Base-by-base conservation (phyloP, 2,329 filamentous ascomycete species). In the Cryphonectria radicalis region DNA sequence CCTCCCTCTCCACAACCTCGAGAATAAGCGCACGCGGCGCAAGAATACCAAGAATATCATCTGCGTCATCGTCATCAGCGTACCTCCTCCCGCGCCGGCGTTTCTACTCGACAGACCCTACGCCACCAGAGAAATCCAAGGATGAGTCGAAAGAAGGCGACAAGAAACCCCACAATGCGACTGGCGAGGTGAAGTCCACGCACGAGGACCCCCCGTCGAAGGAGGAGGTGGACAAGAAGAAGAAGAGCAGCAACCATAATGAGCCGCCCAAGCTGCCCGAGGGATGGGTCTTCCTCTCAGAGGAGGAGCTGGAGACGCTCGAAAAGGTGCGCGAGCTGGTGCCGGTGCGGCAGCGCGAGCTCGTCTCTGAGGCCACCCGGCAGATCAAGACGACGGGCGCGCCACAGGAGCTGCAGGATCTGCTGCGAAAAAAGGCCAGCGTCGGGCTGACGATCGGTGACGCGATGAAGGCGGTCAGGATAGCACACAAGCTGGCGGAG, bases 341-440 rank as follows among this genome's bases (percentile, higher is more conserved):
- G 70, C 91, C 92, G 10, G 83, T 86, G 69, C 84, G 85, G n/a
- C 90, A 93, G 80, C 84, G 84, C 55, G 81, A 88, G 66, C 82
- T 86, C 32, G 80, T 94, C 71, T 85, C 89, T 71, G 84, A 88
- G 64, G 84, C 90, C 11, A 81, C 92, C n/a, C 82, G 87, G 73
- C 83, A 86, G 40, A 86, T 95, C 73, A 89, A 90, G 81, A 85
- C 86, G 72, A 85, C 90, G 59, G 94, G 94, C 13, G 88, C 94
- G 22, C 93, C 93, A 0, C 76, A 82, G 32, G 93, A 94, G 77
- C 81, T 94, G 25, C 86, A 88, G 69, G 86, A 91, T 55, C 77
- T 89, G 72, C 79, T 89, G 59, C 77, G 80, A 53, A 86, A 87
- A 74, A 86, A 92, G 67, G 87, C 91, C 80, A 84, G 89, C 66